Evolutionary conservation across 2,329 filamentous ascomycete species (phyloP).

Genomic region (Ceratocystis alfenasii): DNA sequence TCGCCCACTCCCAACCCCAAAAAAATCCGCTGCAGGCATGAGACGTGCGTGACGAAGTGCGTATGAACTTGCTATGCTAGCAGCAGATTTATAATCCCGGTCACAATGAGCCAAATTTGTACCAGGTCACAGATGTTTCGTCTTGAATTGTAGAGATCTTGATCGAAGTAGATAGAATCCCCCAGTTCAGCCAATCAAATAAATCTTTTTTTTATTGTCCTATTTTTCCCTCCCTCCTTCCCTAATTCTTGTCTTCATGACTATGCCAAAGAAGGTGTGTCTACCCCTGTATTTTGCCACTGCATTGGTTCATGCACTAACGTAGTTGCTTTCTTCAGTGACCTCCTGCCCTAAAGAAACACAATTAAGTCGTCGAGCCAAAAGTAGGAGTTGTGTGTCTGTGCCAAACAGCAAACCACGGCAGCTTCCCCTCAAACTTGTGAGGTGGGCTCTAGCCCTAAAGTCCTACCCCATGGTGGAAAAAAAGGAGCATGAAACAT

Average conservation of each 20-base stretch:
- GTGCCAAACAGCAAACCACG: background rate
- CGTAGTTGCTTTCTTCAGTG: background rate
- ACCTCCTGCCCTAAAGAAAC: background rate
- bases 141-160: constrained; percentile 13
- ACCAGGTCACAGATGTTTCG: constrained; percentile 13
- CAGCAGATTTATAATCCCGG: background rate
- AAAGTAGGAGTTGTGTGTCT: constrained; percentile 6
- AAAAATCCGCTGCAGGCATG: background rate
- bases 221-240: background rate
- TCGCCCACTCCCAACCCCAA: background rate
- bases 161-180: constrained; percentile 16
- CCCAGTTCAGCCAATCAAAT: constrained; percentile 5
- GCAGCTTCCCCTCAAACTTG: background rate
- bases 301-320: background rate
- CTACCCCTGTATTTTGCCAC: constrained; percentile 4
- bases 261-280: background rate
- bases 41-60: background rate
- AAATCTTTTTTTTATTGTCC: background rate
- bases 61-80: background rate
- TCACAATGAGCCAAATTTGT: background rate
- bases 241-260: background rate
- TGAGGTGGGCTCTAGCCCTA: constrained; percentile 9
- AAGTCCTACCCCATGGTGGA: background rate
- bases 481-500: constrained; percentile 2
- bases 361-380: background rate